Conservation (phyloP, 2,329 filamentous ascomycete species). For the Pleoardoris graminearum region DNA sequence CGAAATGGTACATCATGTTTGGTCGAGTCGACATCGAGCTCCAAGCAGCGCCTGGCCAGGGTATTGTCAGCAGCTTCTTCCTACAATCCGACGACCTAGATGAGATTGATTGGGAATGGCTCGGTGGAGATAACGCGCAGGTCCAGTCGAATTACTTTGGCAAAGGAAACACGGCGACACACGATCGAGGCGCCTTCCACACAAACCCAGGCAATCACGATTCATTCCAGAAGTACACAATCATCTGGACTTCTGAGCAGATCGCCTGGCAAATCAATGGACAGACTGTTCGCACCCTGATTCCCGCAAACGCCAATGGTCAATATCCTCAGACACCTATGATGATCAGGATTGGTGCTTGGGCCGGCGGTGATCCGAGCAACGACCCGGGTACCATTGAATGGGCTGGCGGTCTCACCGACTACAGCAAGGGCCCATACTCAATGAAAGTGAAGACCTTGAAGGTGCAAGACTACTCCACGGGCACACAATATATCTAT, state of each 20-base stretch:
- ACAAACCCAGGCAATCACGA: slow-evolving; percentile 68
- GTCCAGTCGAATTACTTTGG: slow-evolving; percentile 99
- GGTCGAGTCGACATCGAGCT: slow-evolving; percentile 84
- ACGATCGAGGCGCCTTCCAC: slow-evolving; percentile 86
- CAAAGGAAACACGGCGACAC: slow-evolving; percentile 82
- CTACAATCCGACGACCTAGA: slow-evolving; percentile 89
- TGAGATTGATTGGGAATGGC: slow-evolving; percentile 97
- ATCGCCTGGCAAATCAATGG: slow-evolving; percentile 87
- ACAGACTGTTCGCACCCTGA: slow-evolving; percentile 74
- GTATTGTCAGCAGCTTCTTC: slow-evolving; percentile 91
- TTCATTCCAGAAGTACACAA: slow-evolving; percentile 79
- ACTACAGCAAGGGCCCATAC: slow-evolving; percentile 83
- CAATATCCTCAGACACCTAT: slow-evolving; percentile 96
- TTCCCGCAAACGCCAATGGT: slow-evolving; percentile 66
- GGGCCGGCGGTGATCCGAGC: slow-evolving; percentile 84
- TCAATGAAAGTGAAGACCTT: slow-evolving; percentile 80
- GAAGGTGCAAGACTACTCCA: slow-evolving; percentile 87
- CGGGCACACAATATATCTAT: slow-evolving; percentile 82
- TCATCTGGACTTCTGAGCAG: slow-evolving; percentile 87
- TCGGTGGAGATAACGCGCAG: slow-evolving; percentile 73
- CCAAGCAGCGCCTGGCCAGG: slow-evolving; percentile 83
- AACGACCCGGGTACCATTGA: slow-evolving; percentile 82
- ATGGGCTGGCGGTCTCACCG: slow-evolving; percentile 85
- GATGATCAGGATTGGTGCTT: slow-evolving; percentile 88
- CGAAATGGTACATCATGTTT: slow-evolving; percentile 99